Percentiles rank a stretch among this genome's conserved stretches.
These are phyloP conservation scores for Aspergillus neoniger DNA, from an alignment of 2,329 filamentous ascomycete species.

Conservation along the genomic window DNA sequence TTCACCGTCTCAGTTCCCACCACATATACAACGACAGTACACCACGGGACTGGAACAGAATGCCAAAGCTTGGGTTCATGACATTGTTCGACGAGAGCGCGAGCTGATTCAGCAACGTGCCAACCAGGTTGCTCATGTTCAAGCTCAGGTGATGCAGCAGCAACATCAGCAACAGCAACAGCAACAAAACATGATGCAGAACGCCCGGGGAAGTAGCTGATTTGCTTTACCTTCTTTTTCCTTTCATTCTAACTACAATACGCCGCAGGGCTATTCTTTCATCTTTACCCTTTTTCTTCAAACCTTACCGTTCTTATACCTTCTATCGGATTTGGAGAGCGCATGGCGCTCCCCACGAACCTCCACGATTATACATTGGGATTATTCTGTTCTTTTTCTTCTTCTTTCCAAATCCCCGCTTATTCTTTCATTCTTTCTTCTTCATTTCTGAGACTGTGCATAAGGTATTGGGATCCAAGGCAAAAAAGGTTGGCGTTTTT, in stretches of 20 bases:
- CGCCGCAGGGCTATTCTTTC: background rate
- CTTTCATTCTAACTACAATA: constrained; percentile 14
- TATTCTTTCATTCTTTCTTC: constrained; percentile 6
- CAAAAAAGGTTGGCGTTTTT: constrained; percentile 20
- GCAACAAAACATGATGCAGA: constrained; percentile 47
- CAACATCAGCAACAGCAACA: constrained; percentile 36
- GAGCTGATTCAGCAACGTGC: constrained; percentile 36
- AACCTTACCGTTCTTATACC: background rate
- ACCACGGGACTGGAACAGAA: constrained; percentile 38
- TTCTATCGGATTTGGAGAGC: background rate
- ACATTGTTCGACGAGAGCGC: constrained; percentile 42
- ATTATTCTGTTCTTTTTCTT: background rate
- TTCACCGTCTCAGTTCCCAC: constrained; percentile 41
- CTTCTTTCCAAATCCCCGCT: background rate
- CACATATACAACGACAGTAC: constrained; percentile 42
- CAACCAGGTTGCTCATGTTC: constrained; percentile 34
- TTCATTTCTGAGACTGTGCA: constrained; percentile 18
- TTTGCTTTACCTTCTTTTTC: background rate
- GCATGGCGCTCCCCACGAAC: background rate
- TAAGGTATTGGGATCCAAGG: constrained; percentile 13
- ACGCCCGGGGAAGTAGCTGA: constrained; percentile 38
- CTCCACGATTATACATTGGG: background rate
- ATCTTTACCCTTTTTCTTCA: background rate
- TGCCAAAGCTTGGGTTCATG: constrained; percentile 40
- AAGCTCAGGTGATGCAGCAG: constrained; percentile 38